Percentiles rank a stretch among this genome's conserved stretches.
These are phyloP conservation scores for Rhodotorula sp. DNA, from an alignment of 1,284 basidiomycete species.

Conservation along the genomic window DNA sequence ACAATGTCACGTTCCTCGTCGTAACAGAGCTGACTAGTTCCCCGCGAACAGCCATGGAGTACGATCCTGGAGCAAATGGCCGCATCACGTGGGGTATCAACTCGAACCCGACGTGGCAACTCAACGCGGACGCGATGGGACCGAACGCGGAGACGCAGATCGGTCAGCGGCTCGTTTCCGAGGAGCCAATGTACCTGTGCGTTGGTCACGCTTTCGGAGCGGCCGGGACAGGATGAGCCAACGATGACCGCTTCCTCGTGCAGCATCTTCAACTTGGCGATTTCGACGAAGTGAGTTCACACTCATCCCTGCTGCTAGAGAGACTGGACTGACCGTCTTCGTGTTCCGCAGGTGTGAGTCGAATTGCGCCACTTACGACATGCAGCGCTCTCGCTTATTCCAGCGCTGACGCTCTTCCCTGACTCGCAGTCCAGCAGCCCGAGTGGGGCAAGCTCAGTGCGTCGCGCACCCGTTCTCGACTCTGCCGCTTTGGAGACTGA, in stretches of 20 bases:
- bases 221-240: neutral
- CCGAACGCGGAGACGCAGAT: slow-evolving; percentile 67
- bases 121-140: slow-evolving; percentile 69
- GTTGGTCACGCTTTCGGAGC: slow-evolving; percentile 45
- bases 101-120: slow-evolving; percentile 67
- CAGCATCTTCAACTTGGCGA: slow-evolving; percentile 30
- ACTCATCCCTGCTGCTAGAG: too few species aligned
- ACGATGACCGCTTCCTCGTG: neutral
- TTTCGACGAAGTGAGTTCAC: neutral
- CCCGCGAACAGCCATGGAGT: slow-evolving; percentile 21
- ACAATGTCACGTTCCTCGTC: neutral
- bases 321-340: too few species aligned
- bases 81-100: slow-evolving; percentile 71
- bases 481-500: too few species aligned
- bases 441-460: slow-evolving; percentile 14
- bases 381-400: neutral
- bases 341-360: too few species aligned
- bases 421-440: slow-evolving; percentile 3
- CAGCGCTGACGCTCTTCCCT: neutral
- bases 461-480: neutral
- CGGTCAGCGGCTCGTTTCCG: slow-evolving; percentile 68
- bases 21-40: too few species aligned
- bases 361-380: neutral
- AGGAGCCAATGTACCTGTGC: slow-evolving; percentile 58
- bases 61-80: slow-evolving; percentile 30